These are phyloP conservation scores for Termitomyces sp. DNA, from an alignment of 768 basidiomycete species.

Conservation along the genomic window DNA sequence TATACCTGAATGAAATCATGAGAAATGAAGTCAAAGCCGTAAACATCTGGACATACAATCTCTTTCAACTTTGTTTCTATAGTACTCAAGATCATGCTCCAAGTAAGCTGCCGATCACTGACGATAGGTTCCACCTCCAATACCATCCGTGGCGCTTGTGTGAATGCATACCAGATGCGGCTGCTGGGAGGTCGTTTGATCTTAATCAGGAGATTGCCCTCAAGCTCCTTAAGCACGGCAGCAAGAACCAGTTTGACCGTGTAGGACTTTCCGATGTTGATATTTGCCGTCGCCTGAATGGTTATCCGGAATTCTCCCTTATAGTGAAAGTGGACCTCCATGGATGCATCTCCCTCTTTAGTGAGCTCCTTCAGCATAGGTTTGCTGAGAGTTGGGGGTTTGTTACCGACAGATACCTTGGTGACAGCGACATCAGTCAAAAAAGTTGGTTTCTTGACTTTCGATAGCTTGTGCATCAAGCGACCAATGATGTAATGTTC, in stretches of 20 bases:
- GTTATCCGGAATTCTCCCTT: constrained; percentile 89
- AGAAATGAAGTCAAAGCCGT: constrained; percentile 1
- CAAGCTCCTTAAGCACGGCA: constrained; percentile 82
- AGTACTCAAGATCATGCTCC: constrained; percentile 86
- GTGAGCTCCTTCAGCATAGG: constrained; percentile 99
- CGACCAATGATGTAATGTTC: constrained; percentile 84
- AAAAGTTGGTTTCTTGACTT: constrained; percentile 86
- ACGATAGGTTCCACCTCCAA: constrained; percentile 92
- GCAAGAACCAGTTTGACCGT: constrained; percentile 88
- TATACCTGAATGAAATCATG: constrained; percentile 56
- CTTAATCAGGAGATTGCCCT: constrained; percentile 86
- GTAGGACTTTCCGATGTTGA: constrained; percentile 86
- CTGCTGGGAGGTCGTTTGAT: constrained; percentile 95
- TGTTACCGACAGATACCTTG: constrained; percentile 86
- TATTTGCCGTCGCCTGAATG: constrained; percentile 84
- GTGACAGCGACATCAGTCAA: constrained; percentile 83
- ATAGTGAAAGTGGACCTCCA: constrained; percentile 83
- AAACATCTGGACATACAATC: constrained; percentile 53
- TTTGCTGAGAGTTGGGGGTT: constrained; percentile 84
- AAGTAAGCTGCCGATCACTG: constrained; percentile 90
- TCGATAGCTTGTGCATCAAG: constrained; percentile 91
- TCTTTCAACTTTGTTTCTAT: constrained; percentile 89
- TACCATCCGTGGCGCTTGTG: constrained; percentile 83
- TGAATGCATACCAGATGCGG: constrained; percentile 96
- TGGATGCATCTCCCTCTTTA: constrained; percentile 85